Evolutionary conservation across 148 eudicot genomes (phyloP), one percentile per base, ranked within the genome.

Genomic region (Oxyria digyna): DNA sequence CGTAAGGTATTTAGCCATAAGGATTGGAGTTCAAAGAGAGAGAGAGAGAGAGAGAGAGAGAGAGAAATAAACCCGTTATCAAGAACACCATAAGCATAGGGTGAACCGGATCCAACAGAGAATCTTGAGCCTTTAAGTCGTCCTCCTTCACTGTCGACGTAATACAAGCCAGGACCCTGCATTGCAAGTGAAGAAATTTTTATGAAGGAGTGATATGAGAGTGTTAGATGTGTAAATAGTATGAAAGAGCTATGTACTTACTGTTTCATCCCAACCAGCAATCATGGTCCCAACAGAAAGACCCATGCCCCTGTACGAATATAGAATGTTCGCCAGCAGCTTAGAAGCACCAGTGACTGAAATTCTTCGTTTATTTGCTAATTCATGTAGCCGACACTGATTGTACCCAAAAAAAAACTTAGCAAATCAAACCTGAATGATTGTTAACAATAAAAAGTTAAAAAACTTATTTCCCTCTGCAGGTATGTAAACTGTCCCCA

Each of bases 251-350:
- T 26, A n/a, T 32, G 14, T n/a, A 20, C 21, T 74, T 84, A 94
- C 99, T 83, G 86, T 87, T 80, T 91, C 99, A 73, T 94, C 99
- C 97, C 97, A 94, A 70, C 99, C 99, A 77, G 99, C 99, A 73
- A 94, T 94, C 99, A 94, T 94, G 70, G 99, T 94, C 69, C 99
- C 99, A 52, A 94, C 97, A 63, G 99, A 94, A 72, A 94, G 85
- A 13, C 99, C 97, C 97, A 94, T 94, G 55, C 99, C 99, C 67
- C 99, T 81, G 75, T 88, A 94, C 29, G 82, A 81, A 73, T 94
- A 94, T 59, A 94, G 77, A 68, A 94, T 94, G 79, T 94, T 94
- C 46, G 98, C 97, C 74, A 94, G 78, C 80, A 94, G 77, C 74
- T 94, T 94, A 27, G 99, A 94, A 74, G 99, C 99, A 64, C 97